These are phyloP conservation scores for Chalciporus chontae DNA, from an alignment of 768 basidiomycete genomes.

Conservation along the genomic window DNA sequence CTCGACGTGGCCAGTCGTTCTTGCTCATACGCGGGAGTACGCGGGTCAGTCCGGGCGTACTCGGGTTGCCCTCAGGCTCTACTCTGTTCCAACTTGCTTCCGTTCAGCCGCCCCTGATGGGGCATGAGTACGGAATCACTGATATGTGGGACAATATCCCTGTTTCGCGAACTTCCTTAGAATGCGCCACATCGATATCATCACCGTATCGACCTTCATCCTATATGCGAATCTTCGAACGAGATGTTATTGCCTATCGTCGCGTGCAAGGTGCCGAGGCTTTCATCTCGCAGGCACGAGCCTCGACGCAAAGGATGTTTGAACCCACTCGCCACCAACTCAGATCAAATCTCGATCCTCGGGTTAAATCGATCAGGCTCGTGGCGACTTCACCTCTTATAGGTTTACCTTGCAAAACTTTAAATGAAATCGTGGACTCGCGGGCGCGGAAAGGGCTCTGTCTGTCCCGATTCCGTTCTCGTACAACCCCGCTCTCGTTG, in stretches of 20 bases:
- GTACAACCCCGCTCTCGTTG: conserved; percentile 43
- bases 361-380: neutral
- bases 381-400: neutral
- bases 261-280: conserved; percentile 69
- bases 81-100: too few relatives aligned
- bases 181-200: conserved; percentile 47
- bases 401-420: conserved; percentile 47
- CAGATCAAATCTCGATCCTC: neutral
- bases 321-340: conserved; percentile 15
- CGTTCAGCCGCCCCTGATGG: too few relatives aligned
- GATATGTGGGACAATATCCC: too few relatives aligned
- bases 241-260: conserved; percentile 1
- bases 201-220: conserved; percentile 20
- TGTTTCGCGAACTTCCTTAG: too few relatives aligned
- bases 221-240: neutral
- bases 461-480: conserved; percentile 63
- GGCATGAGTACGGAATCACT: too few relatives aligned
- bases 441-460: conserved; percentile 72
- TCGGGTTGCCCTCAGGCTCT: too few relatives aligned
- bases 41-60: too few relatives aligned
- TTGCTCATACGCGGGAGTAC: too few relatives aligned
- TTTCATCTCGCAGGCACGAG: conserved; percentile 19
- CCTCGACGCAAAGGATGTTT: conserved; percentile 18
- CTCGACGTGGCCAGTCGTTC: too few relatives aligned
- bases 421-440: conserved; percentile 63